Evolutionary conservation across 164 flowering plant species (phyloP).

Genomic region (Macadamia integrifolia): DNA sequence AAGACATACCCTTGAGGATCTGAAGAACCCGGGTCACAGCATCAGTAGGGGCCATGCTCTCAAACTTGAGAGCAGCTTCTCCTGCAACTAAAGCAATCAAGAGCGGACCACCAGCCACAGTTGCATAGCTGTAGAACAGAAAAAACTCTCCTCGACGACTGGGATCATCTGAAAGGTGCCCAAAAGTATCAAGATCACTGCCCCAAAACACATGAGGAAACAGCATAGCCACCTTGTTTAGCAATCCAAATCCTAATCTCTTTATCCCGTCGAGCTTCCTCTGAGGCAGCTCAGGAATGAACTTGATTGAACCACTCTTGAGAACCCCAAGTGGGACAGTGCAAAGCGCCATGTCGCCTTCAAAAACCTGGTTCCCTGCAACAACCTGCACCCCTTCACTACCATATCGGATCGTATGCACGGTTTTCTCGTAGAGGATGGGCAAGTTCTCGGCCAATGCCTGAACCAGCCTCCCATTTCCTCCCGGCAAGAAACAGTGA

Average conservation of each 20-base stretch:
- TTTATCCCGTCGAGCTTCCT: conserved; percentile 93
- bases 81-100: conserved; percentile 95
- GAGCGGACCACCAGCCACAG: conserved; percentile 94
- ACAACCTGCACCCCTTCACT: conserved; percentile 80
- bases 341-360: conserved; percentile 89
- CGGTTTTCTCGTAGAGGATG: conserved; percentile 73
- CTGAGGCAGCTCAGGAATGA: conserved; percentile 93
- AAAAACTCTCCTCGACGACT: conserved; percentile 89
- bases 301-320: conserved; percentile 81
- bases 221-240: conserved; percentile 97
- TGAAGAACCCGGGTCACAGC: conserved; percentile 78
- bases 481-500: conserved; percentile 94
- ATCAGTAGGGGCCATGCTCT: conserved; percentile 84
- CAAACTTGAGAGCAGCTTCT: conserved; percentile 92
- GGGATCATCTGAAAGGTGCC: conserved; percentile 74
- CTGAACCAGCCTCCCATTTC: conserved; percentile 82
- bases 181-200: conserved; percentile 94
- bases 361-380: conserved; percentile 81
- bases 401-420: conserved; percentile 70
- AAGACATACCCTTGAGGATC: conserved; percentile 68
- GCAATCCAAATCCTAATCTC: conserved; percentile 88
- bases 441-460: conserved; percentile 83
- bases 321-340: conserved; percentile 96
- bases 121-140: conserved; percentile 92
- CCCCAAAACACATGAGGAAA: conserved; percentile 95